Percentiles rank a stretch among this genome's conserved stretches.
These are phyloP conservation scores for Ceratocystis ficicola DNA, from an alignment of 2,329 filamentous ascomycete species.

Conservation along the genomic window DNA sequence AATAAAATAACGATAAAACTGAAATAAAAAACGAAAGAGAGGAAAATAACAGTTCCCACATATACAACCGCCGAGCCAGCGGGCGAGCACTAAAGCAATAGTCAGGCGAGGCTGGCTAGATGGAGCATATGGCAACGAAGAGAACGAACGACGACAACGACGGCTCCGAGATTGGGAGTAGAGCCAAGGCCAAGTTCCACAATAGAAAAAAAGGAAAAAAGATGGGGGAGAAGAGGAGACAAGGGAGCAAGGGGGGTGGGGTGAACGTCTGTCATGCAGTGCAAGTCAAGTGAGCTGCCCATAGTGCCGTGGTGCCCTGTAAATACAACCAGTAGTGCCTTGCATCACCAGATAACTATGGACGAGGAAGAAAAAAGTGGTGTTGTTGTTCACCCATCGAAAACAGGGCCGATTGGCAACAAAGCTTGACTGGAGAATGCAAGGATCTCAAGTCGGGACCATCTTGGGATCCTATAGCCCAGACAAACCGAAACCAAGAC, in stretches of 20 bases:
- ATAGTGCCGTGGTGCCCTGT: neutral
- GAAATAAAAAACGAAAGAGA: neutral
- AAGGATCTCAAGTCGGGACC: neutral
- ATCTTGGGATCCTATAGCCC: neutral
- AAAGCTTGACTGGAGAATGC: constrained; percentile 5
- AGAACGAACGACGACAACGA: neutral
- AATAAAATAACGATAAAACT: constrained; percentile 27
- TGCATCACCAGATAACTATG: neutral
- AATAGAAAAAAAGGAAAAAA: neutral
- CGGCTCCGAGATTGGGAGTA: neutral
- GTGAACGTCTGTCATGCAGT: no score
- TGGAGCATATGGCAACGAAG: neutral
- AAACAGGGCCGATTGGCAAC: constrained; percentile 9
- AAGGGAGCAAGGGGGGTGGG: neutral
- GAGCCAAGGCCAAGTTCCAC: no score
- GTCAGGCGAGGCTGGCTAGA: neutral
- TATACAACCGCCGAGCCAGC: neutral
- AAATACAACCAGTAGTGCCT: neutral
- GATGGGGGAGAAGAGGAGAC: neutral
- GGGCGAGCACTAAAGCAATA: constrained; percentile 31
- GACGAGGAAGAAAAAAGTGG: neutral
- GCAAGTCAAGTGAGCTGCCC: no score
- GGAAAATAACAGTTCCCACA: neutral
- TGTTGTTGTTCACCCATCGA: neutral
- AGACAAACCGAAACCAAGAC: neutral